Conservation (phyloP, 371 early-diverging fungal species). For the Smittium culicis region DNA sequence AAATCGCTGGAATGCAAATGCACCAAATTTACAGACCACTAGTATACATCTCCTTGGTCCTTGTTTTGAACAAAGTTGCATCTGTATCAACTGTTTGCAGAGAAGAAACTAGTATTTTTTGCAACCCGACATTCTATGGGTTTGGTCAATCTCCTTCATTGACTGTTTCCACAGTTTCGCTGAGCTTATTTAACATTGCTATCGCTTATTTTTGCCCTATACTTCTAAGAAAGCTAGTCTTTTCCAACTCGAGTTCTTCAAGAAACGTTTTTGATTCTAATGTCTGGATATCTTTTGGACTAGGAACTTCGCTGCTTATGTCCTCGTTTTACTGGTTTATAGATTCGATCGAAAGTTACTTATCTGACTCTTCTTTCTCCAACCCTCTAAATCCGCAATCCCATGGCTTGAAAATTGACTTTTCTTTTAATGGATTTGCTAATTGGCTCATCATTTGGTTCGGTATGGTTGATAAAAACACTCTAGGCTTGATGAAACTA, state of each 20-base stretch:
- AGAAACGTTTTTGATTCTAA: background rate
- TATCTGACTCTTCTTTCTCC: no score
- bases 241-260: background rate
- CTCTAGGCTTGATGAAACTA: background rate
- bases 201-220: background rate
- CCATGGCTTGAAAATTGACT: background rate
- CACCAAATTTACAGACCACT: background rate
- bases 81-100: background rate
- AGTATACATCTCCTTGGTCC: background rate
- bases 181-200: background rate
- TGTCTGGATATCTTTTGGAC: background rate
- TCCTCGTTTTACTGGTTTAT: background rate
- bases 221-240: background rate
- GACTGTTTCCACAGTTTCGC: slow-evolving; percentile 32
- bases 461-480: background rate
- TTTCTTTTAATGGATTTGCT: background rate
- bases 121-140: slow-evolving; percentile 21
- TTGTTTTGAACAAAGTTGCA: slow-evolving; percentile 7
- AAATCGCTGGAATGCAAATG: background rate
- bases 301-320: background rate
- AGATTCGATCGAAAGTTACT: background rate
- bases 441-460: background rate
- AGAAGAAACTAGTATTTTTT: slow-evolving; percentile 18
- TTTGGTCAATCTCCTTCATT: slow-evolving; percentile 37
- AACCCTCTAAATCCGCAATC: background rate